These are phyloP conservation scores for Ocimum tenuiflorum DNA, from an alignment of 257 asterid genomes.

Conservation along the genomic window DNA sequence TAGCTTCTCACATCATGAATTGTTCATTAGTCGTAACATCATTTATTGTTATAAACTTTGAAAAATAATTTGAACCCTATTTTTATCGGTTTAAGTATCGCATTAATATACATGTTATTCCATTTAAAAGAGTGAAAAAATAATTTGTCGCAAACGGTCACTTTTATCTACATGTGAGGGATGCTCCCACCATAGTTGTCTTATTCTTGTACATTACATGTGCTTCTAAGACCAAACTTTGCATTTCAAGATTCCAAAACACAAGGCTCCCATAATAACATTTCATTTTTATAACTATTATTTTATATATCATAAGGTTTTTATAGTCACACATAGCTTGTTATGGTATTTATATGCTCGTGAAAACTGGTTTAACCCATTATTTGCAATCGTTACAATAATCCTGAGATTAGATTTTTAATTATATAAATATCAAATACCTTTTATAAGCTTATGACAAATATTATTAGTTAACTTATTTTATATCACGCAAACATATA, in stretches of 20 bases:
- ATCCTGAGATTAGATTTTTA: too few relatives aligned
- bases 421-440: too few relatives aligned
- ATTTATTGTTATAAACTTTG: background rate
- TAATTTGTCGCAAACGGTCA: conserved; percentile 27
- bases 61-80: too few relatives aligned
- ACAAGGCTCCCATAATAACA: background rate
- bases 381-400: too few relatives aligned
- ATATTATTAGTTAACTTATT: too few relatives aligned
- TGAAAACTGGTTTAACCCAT: too few relatives aligned
- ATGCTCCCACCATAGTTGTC: conserved; percentile 50
- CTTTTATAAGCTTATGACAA: too few relatives aligned
- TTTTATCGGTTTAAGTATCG: too few relatives aligned
- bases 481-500: too few relatives aligned
- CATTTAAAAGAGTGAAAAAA: background rate
- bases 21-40: background rate
- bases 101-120: background rate
- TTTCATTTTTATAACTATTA: background rate
- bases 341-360: too few relatives aligned
- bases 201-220: conserved; percentile 46
- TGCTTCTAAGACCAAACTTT: conserved; percentile 28
- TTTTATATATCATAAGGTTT: too few relatives aligned
- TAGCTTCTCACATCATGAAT: background rate
- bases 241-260: conserved; percentile 23
- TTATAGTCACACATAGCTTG: too few relatives aligned
- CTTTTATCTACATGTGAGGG: conserved; percentile 44